Conservation (phyloP, 2,329 filamentous ascomycete genomes). For the Fusarium temperatum region DNA sequence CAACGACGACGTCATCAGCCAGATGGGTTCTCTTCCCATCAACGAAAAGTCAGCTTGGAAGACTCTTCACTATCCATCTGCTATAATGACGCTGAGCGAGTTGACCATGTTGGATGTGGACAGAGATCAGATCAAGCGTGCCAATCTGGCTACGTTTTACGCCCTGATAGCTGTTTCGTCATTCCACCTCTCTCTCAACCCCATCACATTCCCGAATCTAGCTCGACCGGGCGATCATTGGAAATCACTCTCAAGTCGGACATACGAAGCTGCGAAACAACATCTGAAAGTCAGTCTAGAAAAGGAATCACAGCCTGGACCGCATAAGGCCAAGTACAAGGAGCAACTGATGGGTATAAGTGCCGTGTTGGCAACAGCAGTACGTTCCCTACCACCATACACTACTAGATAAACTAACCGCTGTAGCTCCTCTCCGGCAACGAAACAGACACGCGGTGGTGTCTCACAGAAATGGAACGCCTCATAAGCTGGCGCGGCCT, state of each 20-base stretch:
- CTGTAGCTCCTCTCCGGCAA: slow-evolving; percentile 22
- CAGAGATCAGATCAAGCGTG: slow-evolving; percentile 30
- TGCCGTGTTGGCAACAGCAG: slow-evolving; percentile 30
- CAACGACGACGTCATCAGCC: slow-evolving; percentile 35
- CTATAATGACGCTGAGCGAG: slow-evolving; percentile 34
- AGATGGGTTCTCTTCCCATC: slow-evolving; percentile 36
- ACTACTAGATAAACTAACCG: accelerated
- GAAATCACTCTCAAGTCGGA: slow-evolving; percentile 7
- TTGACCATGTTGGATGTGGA: slow-evolving; percentile 26
- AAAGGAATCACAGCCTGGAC: slow-evolving; percentile 28
- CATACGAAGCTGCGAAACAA: slow-evolving; percentile 36
- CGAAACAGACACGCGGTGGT: slow-evolving; percentile 27
- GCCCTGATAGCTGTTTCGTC: slow-evolving; percentile 33
- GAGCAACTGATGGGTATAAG: slow-evolving; percentile 35
- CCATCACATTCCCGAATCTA: slow-evolving; percentile 4
- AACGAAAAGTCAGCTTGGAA: slow-evolving; percentile 38
- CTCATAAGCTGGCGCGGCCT: slow-evolving; percentile 33
- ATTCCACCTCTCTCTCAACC: slow-evolving; percentile 26
- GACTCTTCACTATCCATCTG: slow-evolving; percentile 29
- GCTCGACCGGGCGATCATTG: slow-evolving; percentile 18
- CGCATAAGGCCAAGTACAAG: slow-evolving; percentile 34
- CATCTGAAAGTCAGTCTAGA: slow-evolving; percentile 33
- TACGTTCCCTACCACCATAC: background rate
- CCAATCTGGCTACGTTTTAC: slow-evolving; percentile 28
- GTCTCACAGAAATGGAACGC: slow-evolving; percentile 36